These are phyloP conservation scores for Madurella mycetomatis DNA, from an alignment of 2,329 filamentous ascomycete genomes.

Conservation along the genomic window DNA sequence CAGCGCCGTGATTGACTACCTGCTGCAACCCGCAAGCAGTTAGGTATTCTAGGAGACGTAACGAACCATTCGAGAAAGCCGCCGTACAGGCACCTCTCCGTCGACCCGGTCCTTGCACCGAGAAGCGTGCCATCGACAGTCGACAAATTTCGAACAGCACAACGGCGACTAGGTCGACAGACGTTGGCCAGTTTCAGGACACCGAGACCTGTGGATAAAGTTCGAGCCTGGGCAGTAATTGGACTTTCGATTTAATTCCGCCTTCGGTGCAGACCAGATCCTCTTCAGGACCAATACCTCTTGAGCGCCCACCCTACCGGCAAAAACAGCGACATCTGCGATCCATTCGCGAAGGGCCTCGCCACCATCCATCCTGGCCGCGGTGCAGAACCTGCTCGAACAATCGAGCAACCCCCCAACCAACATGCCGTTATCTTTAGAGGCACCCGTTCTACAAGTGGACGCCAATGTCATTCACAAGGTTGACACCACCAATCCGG, in stretches of 20 bases:
- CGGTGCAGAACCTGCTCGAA: constrained; percentile 30
- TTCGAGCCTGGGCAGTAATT: constrained; percentile 2
- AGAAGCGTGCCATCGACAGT: constrained; percentile 11
- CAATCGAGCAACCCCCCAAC: constrained; percentile 32
- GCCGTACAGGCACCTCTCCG: not conserved
- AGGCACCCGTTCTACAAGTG: constrained; percentile 83
- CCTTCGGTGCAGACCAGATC: constrained; percentile 26
- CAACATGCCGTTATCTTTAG: constrained; percentile 77
- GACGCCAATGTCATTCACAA: constrained; percentile 90
- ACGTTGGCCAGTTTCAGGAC: not conserved
- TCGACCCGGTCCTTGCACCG: not conserved
- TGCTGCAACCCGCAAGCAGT: constrained; percentile 1
- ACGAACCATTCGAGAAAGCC: constrained; percentile 6
- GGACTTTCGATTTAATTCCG: constrained; percentile 6
- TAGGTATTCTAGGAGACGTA: not conserved
- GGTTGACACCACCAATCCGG: constrained; percentile 86
- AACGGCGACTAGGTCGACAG: not conserved
- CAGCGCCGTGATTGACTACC: constrained; percentile 12
- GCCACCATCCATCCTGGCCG: constrained; percentile 23
- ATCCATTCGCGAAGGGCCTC: constrained; percentile 23
- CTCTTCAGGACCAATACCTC: constrained; percentile 17
- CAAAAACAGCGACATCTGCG: constrained; percentile 19
- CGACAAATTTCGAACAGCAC: not conserved
- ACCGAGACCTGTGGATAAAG: constrained; percentile 2
- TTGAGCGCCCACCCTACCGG: not conserved